Percentiles rank a stretch among this genome's conserved stretches.
Conservation (phyloP, 352 stramenopile species). For the Globisporangium polare region DNA sequence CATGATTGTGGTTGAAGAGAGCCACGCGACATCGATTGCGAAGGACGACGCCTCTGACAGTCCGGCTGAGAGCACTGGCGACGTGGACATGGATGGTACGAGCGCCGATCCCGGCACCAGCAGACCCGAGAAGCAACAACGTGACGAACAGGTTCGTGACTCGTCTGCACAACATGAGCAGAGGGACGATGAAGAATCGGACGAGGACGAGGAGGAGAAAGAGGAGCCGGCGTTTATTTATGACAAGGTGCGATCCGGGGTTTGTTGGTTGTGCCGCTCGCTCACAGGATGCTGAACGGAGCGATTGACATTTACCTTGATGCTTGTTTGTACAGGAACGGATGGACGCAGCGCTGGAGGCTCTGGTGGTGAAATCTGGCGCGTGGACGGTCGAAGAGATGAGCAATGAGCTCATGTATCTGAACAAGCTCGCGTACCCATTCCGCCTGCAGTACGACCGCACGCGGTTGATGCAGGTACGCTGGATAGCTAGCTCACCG, state of each 20-base stretch:
- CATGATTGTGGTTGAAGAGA: constrained; percentile 15
- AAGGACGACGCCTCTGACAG: not conserved
- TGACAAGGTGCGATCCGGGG: constrained; percentile 55
- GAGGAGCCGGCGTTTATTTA: constrained; percentile 57
- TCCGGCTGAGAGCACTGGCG: constrained; percentile 3
- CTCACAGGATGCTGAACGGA: not conserved
- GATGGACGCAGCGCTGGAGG: constrained; percentile 45
- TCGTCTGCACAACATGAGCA: not conserved
- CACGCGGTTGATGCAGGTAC: constrained; percentile 61
- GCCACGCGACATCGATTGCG: not conserved
- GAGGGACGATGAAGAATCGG: constrained; percentile 3
- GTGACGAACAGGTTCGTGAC: not conserved
- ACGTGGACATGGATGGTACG: constrained; percentile 3
- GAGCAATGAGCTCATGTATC: constrained; percentile 55
- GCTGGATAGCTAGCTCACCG: not conserved
- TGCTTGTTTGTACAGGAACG: constrained; percentile 27
- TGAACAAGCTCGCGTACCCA: constrained; percentile 71
- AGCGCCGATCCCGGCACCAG: not conserved
- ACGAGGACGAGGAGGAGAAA: constrained; percentile 5
- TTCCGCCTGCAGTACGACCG: constrained; percentile 63
- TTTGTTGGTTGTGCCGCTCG: not conserved
- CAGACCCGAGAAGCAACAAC: not conserved
- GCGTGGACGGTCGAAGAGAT: constrained; percentile 73
- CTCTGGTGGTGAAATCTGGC: constrained; percentile 53
- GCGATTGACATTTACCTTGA: not conserved